Percentiles rank a stretch among this genome's conserved stretches.
Conservation (phyloP, 257 asterid genomes). For the Petunia secreta region DNA sequence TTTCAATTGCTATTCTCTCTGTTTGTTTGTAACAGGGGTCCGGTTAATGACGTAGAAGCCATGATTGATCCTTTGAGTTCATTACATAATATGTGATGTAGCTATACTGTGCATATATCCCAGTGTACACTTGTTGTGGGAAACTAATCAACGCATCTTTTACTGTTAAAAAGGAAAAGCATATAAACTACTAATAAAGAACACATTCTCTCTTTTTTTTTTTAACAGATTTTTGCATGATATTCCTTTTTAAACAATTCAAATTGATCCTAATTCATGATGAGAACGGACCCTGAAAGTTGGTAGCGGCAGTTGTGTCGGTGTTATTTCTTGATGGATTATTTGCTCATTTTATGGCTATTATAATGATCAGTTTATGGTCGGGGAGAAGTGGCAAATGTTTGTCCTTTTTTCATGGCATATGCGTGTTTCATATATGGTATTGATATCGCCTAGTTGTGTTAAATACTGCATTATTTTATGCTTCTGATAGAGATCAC, state of each 20-base stretch:
- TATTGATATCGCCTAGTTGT: conserved; percentile 7
- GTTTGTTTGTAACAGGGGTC: background rate
- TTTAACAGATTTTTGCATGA: background rate
- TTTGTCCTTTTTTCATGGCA: background rate
- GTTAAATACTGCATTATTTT: background rate
- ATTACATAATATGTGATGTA: too few relatives aligned
- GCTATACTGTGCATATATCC: too few relatives aligned
- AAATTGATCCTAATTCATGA: background rate
- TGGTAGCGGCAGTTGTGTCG: background rate
- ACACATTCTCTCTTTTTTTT: too few relatives aligned
- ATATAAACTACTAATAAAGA: too few relatives aligned
- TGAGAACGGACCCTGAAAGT: background rate
- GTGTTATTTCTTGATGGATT: conserved; percentile 10
- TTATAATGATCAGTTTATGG: background rate
- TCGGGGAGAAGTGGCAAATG: conserved; percentile 6
- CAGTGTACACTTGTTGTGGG: too few relatives aligned
- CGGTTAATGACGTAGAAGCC: too few relatives aligned
- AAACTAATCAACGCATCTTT: too few relatives aligned
- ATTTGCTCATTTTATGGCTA: background rate
- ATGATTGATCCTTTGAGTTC: too few relatives aligned
- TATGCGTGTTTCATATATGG: background rate
- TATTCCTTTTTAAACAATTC: background rate
- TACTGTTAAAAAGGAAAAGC: too few relatives aligned
- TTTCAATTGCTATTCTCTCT: background rate
- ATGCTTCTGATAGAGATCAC: conserved; percentile 8